phyloP scores from a whole-genome alignment of 2,329 filamentous ascomycete genomes.

The Amylocarpus encephaloides region DNA sequence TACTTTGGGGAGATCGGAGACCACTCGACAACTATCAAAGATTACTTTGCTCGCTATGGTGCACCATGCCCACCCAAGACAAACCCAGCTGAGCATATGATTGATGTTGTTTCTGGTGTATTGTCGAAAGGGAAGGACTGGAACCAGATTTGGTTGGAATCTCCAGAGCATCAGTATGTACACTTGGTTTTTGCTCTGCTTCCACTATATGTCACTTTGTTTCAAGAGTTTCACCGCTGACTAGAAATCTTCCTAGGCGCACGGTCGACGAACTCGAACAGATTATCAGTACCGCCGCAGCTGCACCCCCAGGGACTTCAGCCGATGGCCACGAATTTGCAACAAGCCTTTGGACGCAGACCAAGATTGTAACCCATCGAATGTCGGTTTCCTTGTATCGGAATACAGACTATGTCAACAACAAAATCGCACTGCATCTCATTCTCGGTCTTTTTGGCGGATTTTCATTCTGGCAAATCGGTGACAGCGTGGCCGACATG shows the following conservation, averaged over 20 bases:
- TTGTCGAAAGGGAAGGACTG: constrained; percentile 54
- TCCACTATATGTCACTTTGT: too few relatives aligned
- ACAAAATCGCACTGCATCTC: constrained; percentile 66
- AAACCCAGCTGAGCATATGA: constrained; percentile 61
- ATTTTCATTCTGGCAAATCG: constrained; percentile 70
- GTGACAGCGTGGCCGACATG: constrained; percentile 59
- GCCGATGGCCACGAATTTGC: constrained; percentile 52
- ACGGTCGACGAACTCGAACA: neutral
- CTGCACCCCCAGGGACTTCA: neutral
- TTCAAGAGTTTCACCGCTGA: too few relatives aligned
- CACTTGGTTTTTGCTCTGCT: too few relatives aligned
- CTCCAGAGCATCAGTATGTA: constrained; percentile 58
- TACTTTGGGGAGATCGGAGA: constrained; percentile 59
- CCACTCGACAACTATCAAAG: constrained; percentile 28
- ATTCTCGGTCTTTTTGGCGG: constrained; percentile 74
- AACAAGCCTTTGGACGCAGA: constrained; percentile 57
- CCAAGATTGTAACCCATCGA: constrained; percentile 58
- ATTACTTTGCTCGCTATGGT: constrained; percentile 62
- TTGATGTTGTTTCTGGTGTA: constrained; percentile 49
- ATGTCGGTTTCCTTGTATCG: constrained; percentile 70
- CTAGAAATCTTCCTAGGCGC: too few relatives aligned
- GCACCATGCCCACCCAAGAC: constrained; percentile 59
- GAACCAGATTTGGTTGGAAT: constrained; percentile 68
- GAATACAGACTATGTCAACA: constrained; percentile 68
- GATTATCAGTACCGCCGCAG: neutral